phyloP scores from a whole-genome alignment of 441 rosid species.

The Flueggea neowawraea region DNA sequence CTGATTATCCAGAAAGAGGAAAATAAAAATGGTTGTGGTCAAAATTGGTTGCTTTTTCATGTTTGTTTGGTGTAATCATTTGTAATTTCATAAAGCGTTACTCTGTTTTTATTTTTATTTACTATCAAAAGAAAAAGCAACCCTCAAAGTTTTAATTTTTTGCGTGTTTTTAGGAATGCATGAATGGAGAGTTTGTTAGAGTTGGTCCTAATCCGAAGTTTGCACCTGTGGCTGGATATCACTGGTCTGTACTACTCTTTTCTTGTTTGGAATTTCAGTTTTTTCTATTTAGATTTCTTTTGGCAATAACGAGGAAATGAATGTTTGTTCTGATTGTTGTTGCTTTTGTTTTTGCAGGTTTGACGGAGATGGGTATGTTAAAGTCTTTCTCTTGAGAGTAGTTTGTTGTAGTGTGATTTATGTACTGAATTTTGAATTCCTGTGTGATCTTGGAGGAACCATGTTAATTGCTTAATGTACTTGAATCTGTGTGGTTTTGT shows the following conservation, averaged over 20 bases:
- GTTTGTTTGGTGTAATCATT: neutral
- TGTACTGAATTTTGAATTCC: neutral
- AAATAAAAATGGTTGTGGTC: too few relatives aligned
- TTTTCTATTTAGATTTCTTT: neutral
- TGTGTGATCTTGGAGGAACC: neutral
- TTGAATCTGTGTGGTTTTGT: slow-evolving; percentile 15
- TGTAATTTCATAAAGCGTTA: too few relatives aligned
- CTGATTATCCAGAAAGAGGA: too few relatives aligned
- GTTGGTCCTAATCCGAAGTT: slow-evolving; percentile 94
- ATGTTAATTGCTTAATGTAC: neutral
- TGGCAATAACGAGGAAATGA: neutral
- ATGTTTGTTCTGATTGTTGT: neutral
- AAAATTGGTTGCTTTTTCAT: too few relatives aligned
- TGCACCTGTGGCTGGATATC: slow-evolving; percentile 89
- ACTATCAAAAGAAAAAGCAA: neutral
- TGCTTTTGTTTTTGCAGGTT: slow-evolving; percentile 55
- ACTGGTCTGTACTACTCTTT: slow-evolving; percentile 34
- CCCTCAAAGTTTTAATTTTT: neutral
- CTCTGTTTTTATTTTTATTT: too few relatives aligned
- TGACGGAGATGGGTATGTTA: slow-evolving; percentile 96
- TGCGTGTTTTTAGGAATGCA: slow-evolving; percentile 47
- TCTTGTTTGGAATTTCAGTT: neutral
- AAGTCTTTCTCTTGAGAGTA: neutral
- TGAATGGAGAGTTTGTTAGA: slow-evolving; percentile 90
- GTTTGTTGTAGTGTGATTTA: neutral